Conservation (phyloP, 2,329 filamentous ascomycete genomes). For the Epichloe amarillans region DNA sequence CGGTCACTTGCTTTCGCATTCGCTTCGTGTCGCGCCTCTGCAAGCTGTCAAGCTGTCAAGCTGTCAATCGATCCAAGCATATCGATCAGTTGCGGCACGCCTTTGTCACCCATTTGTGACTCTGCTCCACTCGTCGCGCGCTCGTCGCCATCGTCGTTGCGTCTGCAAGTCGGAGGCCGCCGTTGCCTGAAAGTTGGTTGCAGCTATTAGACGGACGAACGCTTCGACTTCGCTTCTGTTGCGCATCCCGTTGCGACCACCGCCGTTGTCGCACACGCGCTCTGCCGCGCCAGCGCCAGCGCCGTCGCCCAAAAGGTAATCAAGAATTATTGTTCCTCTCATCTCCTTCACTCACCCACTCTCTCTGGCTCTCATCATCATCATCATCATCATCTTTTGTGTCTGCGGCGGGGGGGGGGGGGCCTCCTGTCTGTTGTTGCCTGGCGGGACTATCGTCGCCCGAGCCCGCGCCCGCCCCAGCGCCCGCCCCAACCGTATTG, state of each 20-base stretch:
- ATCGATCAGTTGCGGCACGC: constrained; percentile 1
- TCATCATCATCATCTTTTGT: neutral
- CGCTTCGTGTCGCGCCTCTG: constrained; percentile 1
- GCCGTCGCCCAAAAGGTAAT: constrained; percentile 4
- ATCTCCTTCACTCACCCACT: neutral
- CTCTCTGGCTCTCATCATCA: neutral
- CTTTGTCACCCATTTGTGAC: neutral
- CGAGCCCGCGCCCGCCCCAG: neutral
- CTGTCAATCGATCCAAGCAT: neutral
- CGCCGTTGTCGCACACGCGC: constrained; percentile 8
- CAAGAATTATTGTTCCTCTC: neutral
- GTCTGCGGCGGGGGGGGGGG: constrained; percentile 5
- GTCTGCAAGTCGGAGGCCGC: neutral
- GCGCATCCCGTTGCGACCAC: constrained; percentile 6
- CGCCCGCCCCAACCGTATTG: neutral
- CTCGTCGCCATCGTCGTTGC: constrained; percentile 3
- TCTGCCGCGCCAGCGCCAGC: constrained; percentile 5
- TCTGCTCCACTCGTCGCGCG: constrained; percentile 5
- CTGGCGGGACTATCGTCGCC: neutral
- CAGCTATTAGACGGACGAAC: neutral
- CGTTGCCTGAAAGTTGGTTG: neutral
- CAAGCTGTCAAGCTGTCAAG: neutral
- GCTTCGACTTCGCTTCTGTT: constrained; percentile 2
- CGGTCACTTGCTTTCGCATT: constrained; percentile 1
- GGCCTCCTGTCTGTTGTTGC: neutral